Conservation (phyloP, 495 filamentous ascomycete species). For the Aspergillus incahuasiensis region DNA sequence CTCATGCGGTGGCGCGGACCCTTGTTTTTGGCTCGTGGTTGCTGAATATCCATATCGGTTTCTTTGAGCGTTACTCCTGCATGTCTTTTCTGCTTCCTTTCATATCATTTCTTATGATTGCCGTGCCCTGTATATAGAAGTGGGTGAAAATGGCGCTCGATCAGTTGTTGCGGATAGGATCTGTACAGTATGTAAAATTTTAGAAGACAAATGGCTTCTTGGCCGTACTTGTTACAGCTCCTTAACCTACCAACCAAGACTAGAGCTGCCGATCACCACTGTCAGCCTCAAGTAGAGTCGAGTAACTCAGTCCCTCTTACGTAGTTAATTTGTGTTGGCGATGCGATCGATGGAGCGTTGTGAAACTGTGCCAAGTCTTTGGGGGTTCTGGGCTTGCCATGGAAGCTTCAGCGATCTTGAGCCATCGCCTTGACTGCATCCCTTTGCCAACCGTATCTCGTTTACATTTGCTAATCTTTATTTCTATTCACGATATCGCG, state of each 20-base stretch:
- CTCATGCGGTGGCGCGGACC: not conserved
- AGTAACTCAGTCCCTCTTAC: not conserved
- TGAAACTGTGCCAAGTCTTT: conserved; percentile 5
- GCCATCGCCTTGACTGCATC: not conserved
- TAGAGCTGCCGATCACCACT: not conserved
- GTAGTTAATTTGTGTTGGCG: not conserved
- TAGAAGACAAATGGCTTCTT: not conserved
- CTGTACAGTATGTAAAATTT: not conserved
- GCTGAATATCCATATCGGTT: not conserved
- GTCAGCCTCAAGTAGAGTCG: not conserved
- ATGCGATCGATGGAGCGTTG: conserved; percentile 1
- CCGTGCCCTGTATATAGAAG: conserved; percentile 17
- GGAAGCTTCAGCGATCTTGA: not conserved
- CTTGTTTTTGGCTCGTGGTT: not conserved
- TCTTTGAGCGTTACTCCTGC: conserved; percentile 4
- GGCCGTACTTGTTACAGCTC: not conserved
- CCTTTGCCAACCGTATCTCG: not conserved
- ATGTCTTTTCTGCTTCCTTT: not conserved
- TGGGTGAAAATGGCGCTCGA: conserved; percentile 6
- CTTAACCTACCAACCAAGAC: not conserved
- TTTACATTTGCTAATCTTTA: conserved; percentile 2
- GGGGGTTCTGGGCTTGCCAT: conserved; percentile 12
- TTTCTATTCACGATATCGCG: not conserved
- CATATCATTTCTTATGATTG: not conserved
- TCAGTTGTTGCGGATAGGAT: not conserved